Conservation (phyloP, 1,139 yeast genomes). For the Sugiyamaella pinicola region DNA sequence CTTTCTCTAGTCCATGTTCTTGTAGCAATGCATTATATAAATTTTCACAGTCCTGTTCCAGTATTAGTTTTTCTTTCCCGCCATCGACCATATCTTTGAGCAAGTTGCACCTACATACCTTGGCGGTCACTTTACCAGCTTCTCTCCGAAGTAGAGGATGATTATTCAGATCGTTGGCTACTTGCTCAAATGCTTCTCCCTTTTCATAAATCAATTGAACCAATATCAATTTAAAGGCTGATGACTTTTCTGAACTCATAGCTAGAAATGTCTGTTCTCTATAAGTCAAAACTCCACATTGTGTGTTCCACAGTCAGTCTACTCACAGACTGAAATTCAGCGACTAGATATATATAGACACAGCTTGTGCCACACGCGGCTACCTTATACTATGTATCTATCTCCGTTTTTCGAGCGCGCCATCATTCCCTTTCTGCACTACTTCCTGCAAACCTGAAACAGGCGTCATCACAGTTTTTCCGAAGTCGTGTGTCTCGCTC, state of each 20-base stretch:
- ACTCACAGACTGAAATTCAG: too few relatives aligned
- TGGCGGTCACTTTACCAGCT: background rate
- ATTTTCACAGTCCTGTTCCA: slow-evolving; percentile 33
- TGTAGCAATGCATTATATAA: slow-evolving; percentile 34
- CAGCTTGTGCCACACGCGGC: too few relatives aligned
- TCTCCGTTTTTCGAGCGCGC: too few relatives aligned
- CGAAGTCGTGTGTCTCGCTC: too few relatives aligned
- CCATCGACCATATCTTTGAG: background rate
- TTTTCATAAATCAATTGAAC: slow-evolving; percentile 43
- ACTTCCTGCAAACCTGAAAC: background rate
- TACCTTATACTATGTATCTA: too few relatives aligned
- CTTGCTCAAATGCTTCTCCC: slow-evolving; percentile 38
- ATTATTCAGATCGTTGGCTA: slow-evolving; percentile 36
- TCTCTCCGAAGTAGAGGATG: slow-evolving; percentile 39
- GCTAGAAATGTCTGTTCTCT: too few relatives aligned
- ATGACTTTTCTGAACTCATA: slow-evolving; percentile 16
- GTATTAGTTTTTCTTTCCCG: background rate
- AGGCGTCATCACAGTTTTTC: too few relatives aligned
- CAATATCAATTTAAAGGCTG: slow-evolving; percentile 40
- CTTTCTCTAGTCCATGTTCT: slow-evolving; percentile 34
- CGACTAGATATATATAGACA: too few relatives aligned
- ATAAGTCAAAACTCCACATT: background rate
- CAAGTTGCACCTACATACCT: background rate
- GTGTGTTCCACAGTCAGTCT: too few relatives aligned
- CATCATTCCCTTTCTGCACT: too few relatives aligned